A percentile compares a stretch with the other conserved stretches of the same genome.
Evolutionary conservation across 192 early-diverging fungal species (phyloP).

Genomic region (Podila horticola): DNA sequence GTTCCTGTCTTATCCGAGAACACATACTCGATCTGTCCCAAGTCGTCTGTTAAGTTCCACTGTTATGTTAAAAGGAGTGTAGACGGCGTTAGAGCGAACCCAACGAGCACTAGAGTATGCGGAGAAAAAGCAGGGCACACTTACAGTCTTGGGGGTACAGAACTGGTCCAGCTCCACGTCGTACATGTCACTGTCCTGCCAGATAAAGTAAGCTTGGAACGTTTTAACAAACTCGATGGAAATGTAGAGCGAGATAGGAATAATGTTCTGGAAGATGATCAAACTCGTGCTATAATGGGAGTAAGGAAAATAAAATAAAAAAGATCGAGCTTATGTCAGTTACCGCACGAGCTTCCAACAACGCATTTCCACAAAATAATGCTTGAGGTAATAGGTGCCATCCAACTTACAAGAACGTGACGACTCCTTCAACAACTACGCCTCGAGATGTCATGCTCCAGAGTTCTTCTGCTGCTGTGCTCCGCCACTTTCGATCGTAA

Average conservation of each 20-base stretch:
- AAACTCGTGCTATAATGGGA: slow-evolving; percentile 72
- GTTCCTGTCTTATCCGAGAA: slow-evolving; percentile 99
- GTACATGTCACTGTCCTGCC: slow-evolving; percentile 91
- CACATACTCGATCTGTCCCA: slow-evolving; percentile 96
- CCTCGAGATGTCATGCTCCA: slow-evolving; percentile 17
- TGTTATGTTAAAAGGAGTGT: slow-evolving; percentile 1
- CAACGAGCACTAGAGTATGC: not conserved
- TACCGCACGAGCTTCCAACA: not conserved
- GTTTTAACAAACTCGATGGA: slow-evolving; percentile 94
- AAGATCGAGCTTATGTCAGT: not conserved
- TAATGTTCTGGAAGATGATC: slow-evolving; percentile 96
- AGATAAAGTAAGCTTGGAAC: slow-evolving; percentile 92
- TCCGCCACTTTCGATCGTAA: slow-evolving; percentile 14
- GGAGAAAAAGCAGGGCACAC: slow-evolving; percentile 14
- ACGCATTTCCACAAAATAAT: not conserved
- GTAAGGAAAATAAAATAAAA: slow-evolving; percentile 17
- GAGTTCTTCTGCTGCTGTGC: slow-evolving; percentile 11
- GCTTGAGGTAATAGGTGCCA: not conserved
- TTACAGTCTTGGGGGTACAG: slow-evolving; percentile 75
- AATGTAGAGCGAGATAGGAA: slow-evolving; percentile 96
- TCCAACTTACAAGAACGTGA: slow-evolving; percentile 55
- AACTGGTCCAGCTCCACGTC: slow-evolving; percentile 66
- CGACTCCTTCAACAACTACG: slow-evolving; percentile 18
- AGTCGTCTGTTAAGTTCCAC: slow-evolving; percentile 97
- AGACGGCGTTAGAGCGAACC: not conserved